Evolutionary conservation across 148 eudicot genomes (phyloP), one percentile per base, ranked within the genome.

Genomic region (Beta vulgaris): DNA sequence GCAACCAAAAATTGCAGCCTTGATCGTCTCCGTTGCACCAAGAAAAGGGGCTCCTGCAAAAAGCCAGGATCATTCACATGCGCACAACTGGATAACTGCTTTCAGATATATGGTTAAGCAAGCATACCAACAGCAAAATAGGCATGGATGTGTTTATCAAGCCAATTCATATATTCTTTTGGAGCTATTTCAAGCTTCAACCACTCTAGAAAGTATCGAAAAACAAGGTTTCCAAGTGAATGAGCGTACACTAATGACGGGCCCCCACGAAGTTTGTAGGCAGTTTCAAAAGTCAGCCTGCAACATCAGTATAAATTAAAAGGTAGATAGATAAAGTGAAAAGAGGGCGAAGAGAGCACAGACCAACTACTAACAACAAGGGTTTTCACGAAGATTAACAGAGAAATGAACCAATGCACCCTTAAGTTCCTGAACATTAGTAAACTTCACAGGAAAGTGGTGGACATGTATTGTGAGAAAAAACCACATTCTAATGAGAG

Each of bases 131-230:
- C 98, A 66, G 98, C 91, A 86, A 95, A 95, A 84, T 90, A 95
- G 57, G 98, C 97, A 89, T 95, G 97, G 67, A 95, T 92, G 80
- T 95, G 97, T 55, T 85, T 82, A 81, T 95, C 98, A 80, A 95
- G 86, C 98, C 98, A 95, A n/a, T 82, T 79, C 53, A 86, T 72
- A 84, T 95, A 95, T 62, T 82, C 81, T 82, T 89, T 95, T 29
- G 97, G 98, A 49, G 98, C 92, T 77, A 95, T 84, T 81, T 95
- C 98, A 83, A 95, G 86, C 90, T 92, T 95, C 79, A 95, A 79
- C 98, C 98, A 95, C 75, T 92, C 98, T 77, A 95, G 73, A 79
- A 95, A 95, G 91, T 95, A 95, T 66, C 97, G 94, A 74, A 95
- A 95, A 59, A 95, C 93, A 84, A 84, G 83, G 83, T 95, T 95